These are phyloP conservation scores for Cladosporium colombiae DNA, from an alignment of 2,329 filamentous ascomycete genomes.

Conservation along the genomic window DNA sequence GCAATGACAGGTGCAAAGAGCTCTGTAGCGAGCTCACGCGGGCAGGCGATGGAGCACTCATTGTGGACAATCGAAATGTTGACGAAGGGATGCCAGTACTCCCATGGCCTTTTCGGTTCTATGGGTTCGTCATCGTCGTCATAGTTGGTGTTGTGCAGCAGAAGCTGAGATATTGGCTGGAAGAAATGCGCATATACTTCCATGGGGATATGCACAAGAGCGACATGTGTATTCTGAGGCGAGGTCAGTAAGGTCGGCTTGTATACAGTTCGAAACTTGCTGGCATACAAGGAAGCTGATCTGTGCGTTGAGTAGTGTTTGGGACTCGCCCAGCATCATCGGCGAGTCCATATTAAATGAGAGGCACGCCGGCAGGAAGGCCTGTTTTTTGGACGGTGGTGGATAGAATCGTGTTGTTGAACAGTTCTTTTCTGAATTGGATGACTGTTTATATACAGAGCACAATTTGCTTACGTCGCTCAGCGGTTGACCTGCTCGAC, in stretches of 20 bases:
- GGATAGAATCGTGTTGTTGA: background rate
- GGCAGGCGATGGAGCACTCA: conserved; percentile 90
- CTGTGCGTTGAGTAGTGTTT: conserved; percentile 50
- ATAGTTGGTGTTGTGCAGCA: conserved; percentile 56
- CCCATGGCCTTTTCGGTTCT: conserved; percentile 44
- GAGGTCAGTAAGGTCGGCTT: conserved; percentile 16
- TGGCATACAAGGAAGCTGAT: conserved; percentile 51
- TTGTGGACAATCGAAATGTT: conserved; percentile 91
- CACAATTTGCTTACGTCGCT: conserved; percentile 22
- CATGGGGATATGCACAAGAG: conserved; percentile 86
- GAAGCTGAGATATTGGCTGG: conserved; percentile 81
- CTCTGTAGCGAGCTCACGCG: conserved; percentile 69
- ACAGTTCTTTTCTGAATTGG: background rate
- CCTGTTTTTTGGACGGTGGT: background rate
- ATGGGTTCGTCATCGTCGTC: conserved; percentile 43
- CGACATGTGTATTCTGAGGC: conserved; percentile 77
- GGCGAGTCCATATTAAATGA: conserved; percentile 15
- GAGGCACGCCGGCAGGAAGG: background rate
- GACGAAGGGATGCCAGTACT: conserved; percentile 72
- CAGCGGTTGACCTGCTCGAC: conserved; percentile 35
- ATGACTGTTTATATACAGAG: background rate
- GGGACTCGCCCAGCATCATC: conserved; percentile 36
- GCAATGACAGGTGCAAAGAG: conserved; percentile 74
- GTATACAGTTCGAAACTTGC: conserved; percentile 15
- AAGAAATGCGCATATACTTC: conserved; percentile 75